A percentile compares a stretch with the other conserved stretches of the same genome.
Evolutionary conservation across 441 rosid genomes (phyloP).

Genomic region (Melastoma candidum): DNA sequence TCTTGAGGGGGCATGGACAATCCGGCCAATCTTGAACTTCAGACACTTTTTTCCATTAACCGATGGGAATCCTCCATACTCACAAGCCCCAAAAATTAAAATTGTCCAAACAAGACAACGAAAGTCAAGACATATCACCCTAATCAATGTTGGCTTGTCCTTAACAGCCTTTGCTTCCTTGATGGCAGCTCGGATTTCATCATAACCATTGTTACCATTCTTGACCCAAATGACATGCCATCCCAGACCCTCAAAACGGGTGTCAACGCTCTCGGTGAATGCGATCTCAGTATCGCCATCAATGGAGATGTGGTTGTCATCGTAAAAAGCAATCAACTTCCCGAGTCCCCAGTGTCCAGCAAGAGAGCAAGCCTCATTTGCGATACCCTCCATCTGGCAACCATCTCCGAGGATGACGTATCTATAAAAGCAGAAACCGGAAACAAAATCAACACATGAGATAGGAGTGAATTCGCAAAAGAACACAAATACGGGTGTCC

Average conservation of each 20-base stretch:
- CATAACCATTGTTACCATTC: slow-evolving; percentile 88
- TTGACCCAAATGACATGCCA: slow-evolving; percentile 21
- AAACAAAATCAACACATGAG: background rate
- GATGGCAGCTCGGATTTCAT: slow-evolving; percentile 90
- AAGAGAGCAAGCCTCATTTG: too few species aligned
- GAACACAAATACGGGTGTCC: background rate
- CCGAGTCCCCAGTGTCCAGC: too few species aligned
- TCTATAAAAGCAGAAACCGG: slow-evolving; percentile 2
- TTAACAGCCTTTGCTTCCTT: slow-evolving; percentile 88
- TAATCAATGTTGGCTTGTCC: slow-evolving; percentile 22
- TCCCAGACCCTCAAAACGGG: slow-evolving; percentile 25
- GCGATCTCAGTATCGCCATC: slow-evolving; percentile 20
- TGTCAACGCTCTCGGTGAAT: slow-evolving; percentile 23
- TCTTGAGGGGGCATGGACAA: background rate
- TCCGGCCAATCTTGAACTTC: too few species aligned
- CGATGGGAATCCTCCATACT: too few species aligned
- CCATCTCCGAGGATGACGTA: slow-evolving; percentile 31
- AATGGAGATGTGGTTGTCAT: slow-evolving; percentile 25
- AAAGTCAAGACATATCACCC: slow-evolving; percentile 26
- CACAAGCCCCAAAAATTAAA: too few species aligned
- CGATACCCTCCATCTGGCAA: too few species aligned
- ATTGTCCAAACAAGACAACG: too few species aligned
- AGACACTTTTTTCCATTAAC: too few species aligned
- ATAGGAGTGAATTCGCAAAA: background rate
- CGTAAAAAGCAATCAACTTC: slow-evolving; percentile 19